A percentile compares a stretch with the other conserved stretches of the same genome.
Conservation (phyloP, 352 stramenopile genomes). For the Globisporangium cederbergense region DNA sequence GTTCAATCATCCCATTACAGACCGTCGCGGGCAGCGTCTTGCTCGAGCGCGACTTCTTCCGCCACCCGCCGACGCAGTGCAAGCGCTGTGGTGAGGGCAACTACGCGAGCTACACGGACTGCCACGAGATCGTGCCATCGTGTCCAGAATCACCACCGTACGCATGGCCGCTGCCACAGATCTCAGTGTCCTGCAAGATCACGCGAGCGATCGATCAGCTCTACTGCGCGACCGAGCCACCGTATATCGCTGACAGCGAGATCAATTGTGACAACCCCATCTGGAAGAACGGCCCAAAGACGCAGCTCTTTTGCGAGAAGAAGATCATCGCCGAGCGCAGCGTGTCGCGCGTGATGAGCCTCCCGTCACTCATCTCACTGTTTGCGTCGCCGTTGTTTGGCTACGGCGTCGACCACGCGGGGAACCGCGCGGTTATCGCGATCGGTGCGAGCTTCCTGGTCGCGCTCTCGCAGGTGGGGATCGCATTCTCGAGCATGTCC, state of each 20-base stretch:
- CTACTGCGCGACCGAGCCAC: constrained; percentile 24
- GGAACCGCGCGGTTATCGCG: constrained; percentile 52
- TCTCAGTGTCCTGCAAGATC: constrained; percentile 35
- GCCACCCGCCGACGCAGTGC: constrained; percentile 25
- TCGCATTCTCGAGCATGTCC: constrained; percentile 41
- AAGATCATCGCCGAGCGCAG: constrained; percentile 39
- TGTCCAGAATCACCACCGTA: constrained; percentile 36
- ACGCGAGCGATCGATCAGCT: constrained; percentile 30
- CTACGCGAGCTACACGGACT: constrained; percentile 43
- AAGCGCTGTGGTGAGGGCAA: constrained; percentile 31
- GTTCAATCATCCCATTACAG: constrained; percentile 83
- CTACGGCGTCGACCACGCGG: constrained; percentile 66
- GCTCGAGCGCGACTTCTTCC: constrained; percentile 70
- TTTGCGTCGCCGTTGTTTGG: constrained; percentile 71
- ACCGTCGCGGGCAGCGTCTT: constrained; percentile 74
- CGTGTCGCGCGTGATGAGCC: constrained; percentile 58
- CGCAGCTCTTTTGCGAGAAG: constrained; percentile 32
- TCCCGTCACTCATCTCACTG: constrained; percentile 78
- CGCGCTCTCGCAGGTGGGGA: constrained; percentile 55
- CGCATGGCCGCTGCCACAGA: constrained; percentile 37
- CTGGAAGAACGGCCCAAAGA: constrained; percentile 37
- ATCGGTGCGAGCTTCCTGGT: constrained; percentile 46
- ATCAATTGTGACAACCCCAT: constrained; percentile 45
- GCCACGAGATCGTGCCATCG: constrained; percentile 31
- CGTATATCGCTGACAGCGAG: constrained; percentile 37